Percentiles rank a stretch among this genome's conserved stretches.
Conservation (phyloP, 768 basidiomycete genomes). For the Tulasnella sp. region DNA sequence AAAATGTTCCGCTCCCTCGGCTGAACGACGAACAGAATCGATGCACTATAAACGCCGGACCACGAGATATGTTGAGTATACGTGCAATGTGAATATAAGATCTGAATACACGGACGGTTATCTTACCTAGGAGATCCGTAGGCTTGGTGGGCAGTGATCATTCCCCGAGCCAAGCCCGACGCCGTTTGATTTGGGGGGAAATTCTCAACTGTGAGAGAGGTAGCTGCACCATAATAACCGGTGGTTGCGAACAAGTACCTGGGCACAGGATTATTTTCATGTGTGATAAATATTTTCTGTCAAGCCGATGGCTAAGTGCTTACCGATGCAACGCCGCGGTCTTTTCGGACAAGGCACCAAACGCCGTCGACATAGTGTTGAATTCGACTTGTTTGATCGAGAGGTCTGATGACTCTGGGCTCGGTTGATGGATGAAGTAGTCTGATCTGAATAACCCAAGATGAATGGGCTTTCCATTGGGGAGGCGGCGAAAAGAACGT, state of each 20-base stretch:
- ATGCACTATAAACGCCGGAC: constrained; percentile 34
- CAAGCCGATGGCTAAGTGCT: constrained; percentile 20
- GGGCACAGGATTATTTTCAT: neutral
- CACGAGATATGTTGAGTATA: neutral
- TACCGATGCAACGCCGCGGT: constrained; percentile 71
- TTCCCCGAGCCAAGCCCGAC: constrained; percentile 59
- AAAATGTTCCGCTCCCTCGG: constrained; percentile 87
- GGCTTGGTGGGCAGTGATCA: constrained; percentile 70
- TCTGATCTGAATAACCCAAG: constrained; percentile 92
- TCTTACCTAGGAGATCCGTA: constrained; percentile 54
- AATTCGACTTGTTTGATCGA: constrained; percentile 94
- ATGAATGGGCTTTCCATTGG: constrained; percentile 54
- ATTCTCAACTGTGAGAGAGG: constrained; percentile 44
- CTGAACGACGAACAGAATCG: constrained; percentile 84
- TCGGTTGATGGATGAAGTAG: constrained; percentile 67
- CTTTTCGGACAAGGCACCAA: constrained; percentile 68
- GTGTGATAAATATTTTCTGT: no score
- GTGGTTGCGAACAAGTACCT: constrained; percentile 66
- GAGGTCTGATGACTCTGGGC: constrained; percentile 28
- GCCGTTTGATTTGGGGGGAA: constrained; percentile 70
- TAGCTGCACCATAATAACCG: constrained; percentile 54
- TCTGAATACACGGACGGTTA: neutral
- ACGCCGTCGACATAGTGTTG: constrained; percentile 91
- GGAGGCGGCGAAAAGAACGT: neutral
- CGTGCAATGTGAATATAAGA: neutral